Evolutionary conservation across 768 basidiomycete genomes (phyloP), one percentile per base, ranked within the genome.

Genomic region (Russula virescens): DNA sequence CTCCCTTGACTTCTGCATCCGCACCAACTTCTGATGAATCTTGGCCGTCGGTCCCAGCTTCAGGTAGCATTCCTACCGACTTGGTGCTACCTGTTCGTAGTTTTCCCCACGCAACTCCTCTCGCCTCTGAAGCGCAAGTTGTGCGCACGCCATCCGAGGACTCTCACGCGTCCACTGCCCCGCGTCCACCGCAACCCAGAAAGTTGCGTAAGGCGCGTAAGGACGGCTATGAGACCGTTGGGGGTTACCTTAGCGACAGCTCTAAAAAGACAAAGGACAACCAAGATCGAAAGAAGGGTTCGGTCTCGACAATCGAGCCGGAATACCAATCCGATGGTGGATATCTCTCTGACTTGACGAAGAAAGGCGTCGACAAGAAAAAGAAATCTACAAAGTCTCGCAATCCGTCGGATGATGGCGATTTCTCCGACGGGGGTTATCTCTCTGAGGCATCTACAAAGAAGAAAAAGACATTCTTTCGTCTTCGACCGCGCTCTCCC

Each of bases 21-120:
- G 77, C 76, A 35, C 74, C 77, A 25, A 72, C 74, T 4, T 79
- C 79, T 10, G 79, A 80, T 60, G 78, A 77, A 63, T 78, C 76
- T 18, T 75, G 71, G 16, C 72, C 72, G 28, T 72, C 74, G 69
- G 69, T 19, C 67, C 72, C 19, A 64, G 28, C 34, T 11, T 57
- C 34, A 42, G 31, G 48, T 46, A 16, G 35, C 52, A 60, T 58
- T 62, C 51, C 57, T 48, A 34, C 38, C 31, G 62, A 69, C 31
- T 18, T 60, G 26, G 47, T 64, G 19, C 4, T 43, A 2, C 57
- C 62, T 11, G 26, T 16, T 16, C 52, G 47, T 21, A 49, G 59
- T n/a, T 19, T 52, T 7, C 3, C n/a, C 52, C 50, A 35, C 18
- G 23, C 28, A 7, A 18, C 23, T 26, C 38, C 48, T 11, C 23